Evolutionary conservation across 169 alveolate genomes (phyloP), one percentile per base, ranked within the genome.

Genomic region (Eimeria necatrix): DNA sequence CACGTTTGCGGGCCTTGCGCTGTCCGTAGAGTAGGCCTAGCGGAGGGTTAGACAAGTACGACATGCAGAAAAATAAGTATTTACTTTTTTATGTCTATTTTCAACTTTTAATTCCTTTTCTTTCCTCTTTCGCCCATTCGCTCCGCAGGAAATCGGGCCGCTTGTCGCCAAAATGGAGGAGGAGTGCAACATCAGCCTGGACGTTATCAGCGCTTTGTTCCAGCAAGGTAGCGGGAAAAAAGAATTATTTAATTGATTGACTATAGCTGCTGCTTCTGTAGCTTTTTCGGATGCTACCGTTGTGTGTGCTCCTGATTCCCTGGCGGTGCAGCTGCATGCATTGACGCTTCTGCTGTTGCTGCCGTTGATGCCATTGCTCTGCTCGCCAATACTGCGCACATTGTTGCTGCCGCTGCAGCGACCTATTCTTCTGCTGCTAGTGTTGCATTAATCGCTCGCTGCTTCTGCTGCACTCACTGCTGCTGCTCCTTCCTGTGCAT

Each of bases 131-230:
- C 53, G 16, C 20, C 20, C 22, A 16, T 16, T 18, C 16, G 48
- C 53, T 74, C 76, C 16, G 6, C 20, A 94, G 96, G 91, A 73
- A 32, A 94, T 94, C 48, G 83, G 70, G 2, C 95, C 96, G 3
- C 22, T 46, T 24, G 95, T 89, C 5, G 20, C 8, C 46, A 53
- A 64, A 64, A 94, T 94, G 95, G 96, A 94, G 73, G 96, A 89
- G 20, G 93, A 73, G 51, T 48, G 89, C 26, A 6, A 64, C 4
- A 60, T 94, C 32, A 86, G 51, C 73, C 70, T 88, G 5, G 78
- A 20, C 48, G 20, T 94, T 20, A 74, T 94, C 74, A 24, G 53
- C 56, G 53, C 87, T 2, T 85, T 94, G 26, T 94, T 94, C 46
- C 46, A 90, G 53, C 96, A 94, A 48, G 95, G 95, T 74, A 53